Evolutionary conservation across 495 filamentous ascomycete species (phyloP).

Genomic region (Penicillium verhagenii): DNA sequence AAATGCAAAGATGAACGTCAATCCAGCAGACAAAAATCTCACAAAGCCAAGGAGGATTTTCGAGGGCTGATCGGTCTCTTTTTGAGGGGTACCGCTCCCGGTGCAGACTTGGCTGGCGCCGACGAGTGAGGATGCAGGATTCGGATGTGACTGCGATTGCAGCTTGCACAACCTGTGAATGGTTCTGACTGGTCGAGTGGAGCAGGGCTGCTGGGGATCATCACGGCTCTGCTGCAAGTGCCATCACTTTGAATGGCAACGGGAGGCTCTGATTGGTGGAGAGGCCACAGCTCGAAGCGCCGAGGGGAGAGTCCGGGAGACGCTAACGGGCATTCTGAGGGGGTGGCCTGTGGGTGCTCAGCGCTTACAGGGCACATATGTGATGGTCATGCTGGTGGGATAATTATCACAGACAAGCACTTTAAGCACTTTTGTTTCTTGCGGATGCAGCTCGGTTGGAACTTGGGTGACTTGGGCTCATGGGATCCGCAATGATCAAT

Average conservation of each 20-base stretch:
- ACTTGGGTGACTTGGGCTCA: too few relatives aligned
- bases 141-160: slow-evolving; percentile 38
- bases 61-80: slow-evolving; percentile 32
- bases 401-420: slow-evolving; percentile 1
- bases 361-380: slow-evolving; percentile 14
- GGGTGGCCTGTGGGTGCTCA: not conserved
- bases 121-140: slow-evolving; percentile 37
- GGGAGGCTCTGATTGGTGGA: slow-evolving; percentile 14
- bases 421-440: not conserved
- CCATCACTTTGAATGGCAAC: slow-evolving; percentile 12
- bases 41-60: slow-evolving; percentile 28
- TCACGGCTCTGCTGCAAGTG: slow-evolving; percentile 27
- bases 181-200: slow-evolving; percentile 9
- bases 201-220: slow-evolving; percentile 27
- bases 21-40: slow-evolving; percentile 1
- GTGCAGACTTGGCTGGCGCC: slow-evolving; percentile 17
- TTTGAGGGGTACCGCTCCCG: slow-evolving; percentile 34
- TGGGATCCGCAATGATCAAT: not conserved
- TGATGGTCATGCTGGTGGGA: not conserved
- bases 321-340: slow-evolving; percentile 15
- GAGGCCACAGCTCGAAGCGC: slow-evolving; percentile 18
- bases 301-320: slow-evolving; percentile 17
- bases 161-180: slow-evolving; percentile 20
- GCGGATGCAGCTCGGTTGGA: slow-evolving; percentile 1
- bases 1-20: not conserved